These are phyloP conservation scores for Tilletiaria anomala DNA, from an alignment of 1,284 basidiomycete species.

Conservation along the genomic window DNA sequence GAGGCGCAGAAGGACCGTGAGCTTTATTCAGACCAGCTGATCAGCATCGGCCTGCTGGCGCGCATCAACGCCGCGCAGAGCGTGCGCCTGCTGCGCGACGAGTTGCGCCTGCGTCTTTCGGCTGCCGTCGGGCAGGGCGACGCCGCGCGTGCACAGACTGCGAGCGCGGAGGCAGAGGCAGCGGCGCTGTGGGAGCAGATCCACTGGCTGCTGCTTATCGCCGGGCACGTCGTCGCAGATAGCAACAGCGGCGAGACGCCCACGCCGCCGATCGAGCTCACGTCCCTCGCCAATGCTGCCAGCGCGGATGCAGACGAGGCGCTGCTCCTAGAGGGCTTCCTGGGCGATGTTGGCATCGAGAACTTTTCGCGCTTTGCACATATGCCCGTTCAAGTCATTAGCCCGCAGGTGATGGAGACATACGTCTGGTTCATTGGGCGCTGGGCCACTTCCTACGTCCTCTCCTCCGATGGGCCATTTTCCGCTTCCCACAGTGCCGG, in stretches of 20 bases:
- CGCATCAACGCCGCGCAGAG: conserved; percentile 11
- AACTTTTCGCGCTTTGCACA: not conserved
- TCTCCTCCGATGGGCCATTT: conserved; percentile 12
- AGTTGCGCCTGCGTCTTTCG: not conserved
- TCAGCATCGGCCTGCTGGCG: conserved; percentile 21
- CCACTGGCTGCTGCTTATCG: conserved; percentile 28
- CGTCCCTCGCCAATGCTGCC: conserved; percentile 5
- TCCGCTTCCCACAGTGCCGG: no score
- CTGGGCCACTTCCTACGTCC: conserved; percentile 27
- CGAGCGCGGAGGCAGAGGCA: conserved; percentile 4
- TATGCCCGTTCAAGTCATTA: conserved; percentile 6
- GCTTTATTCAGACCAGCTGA: conserved; percentile 22
- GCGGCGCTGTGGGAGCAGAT: conserved; percentile 29
- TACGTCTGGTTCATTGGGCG: conserved; percentile 27
- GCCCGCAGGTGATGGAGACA: conserved; percentile 27
- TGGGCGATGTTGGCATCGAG: not conserved
- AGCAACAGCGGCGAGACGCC: conserved; percentile 18
- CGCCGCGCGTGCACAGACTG: no score
- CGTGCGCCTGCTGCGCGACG: conserved; percentile 5
- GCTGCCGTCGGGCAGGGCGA: no score
- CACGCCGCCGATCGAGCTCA: conserved; percentile 13
- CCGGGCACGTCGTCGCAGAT: conserved; percentile 25
- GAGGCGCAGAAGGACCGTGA: conserved; percentile 20
- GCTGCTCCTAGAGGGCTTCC: conserved; percentile 9
- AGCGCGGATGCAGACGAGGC: conserved; percentile 7